Conservation (phyloP, 768 basidiomycete species). For the Auriscalpium orientale region DNA sequence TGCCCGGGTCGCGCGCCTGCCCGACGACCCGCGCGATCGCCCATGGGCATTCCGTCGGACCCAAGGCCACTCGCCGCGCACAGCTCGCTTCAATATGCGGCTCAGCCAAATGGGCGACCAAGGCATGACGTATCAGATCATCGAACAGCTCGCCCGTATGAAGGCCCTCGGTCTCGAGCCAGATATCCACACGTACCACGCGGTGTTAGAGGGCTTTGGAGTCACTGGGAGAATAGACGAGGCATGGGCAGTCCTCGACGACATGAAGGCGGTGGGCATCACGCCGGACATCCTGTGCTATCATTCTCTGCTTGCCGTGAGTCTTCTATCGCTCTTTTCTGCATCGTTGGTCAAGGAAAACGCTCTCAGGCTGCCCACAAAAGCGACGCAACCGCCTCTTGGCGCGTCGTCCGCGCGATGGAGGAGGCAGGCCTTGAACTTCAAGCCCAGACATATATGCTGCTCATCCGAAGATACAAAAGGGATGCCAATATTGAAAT, state of each 20-base stretch:
- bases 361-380: slow-evolving; percentile 22
- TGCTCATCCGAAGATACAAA: slow-evolving; percentile 42
- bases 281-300: slow-evolving; percentile 51
- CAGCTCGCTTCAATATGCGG: slow-evolving; percentile 3
- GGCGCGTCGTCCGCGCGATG: slow-evolving; percentile 50
- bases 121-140: background rate
- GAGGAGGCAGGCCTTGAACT: slow-evolving; percentile 37
- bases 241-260: slow-evolving; percentile 37
- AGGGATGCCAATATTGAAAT: slow-evolving; percentile 52
- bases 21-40: background rate
- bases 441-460: slow-evolving; percentile 45
- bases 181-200: slow-evolving; percentile 16
- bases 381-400: slow-evolving; percentile 19
- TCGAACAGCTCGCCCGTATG: slow-evolving; percentile 8
- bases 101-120: slow-evolving; percentile 4
- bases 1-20: no score
- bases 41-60: slow-evolving; percentile 2
- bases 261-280: slow-evolving; percentile 53
- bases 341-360: slow-evolving; percentile 30
- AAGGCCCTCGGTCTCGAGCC: slow-evolving; percentile 6
- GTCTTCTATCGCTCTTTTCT: slow-evolving; percentile 22
- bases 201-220: slow-evolving; percentile 30
- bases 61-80: background rate
- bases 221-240: slow-evolving; percentile 28
- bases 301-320: slow-evolving; percentile 44